These are phyloP conservation scores for Aquilaria sinensis DNA, from an alignment of 345 rosid species.

Conservation along the genomic window DNA sequence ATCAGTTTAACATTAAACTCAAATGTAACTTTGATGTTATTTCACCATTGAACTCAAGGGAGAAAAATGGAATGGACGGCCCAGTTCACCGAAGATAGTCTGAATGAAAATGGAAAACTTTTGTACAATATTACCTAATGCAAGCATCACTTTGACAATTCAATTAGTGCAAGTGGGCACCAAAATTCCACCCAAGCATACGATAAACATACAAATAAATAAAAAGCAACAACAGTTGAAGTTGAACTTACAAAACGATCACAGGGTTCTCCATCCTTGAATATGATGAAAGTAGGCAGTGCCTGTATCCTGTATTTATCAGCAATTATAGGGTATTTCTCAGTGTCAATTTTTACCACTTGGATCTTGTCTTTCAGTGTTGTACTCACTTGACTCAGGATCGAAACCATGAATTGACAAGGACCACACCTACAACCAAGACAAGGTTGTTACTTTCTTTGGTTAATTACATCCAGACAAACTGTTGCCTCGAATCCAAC, in stretches of 20 bases:
- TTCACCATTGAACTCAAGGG: no score
- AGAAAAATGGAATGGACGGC: no score
- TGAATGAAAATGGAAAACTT: no score
- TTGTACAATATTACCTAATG: no score
- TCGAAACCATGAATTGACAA: slow-evolving; percentile 83
- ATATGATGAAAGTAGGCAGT: slow-evolving; percentile 82
- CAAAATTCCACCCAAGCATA: not conserved
- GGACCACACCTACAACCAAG: slow-evolving; percentile 82
- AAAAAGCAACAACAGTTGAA: not conserved
- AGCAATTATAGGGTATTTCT: slow-evolving; percentile 82
- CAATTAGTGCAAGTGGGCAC: not conserved
- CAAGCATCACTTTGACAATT: no score
- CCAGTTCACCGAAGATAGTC: no score
- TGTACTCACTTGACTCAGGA: slow-evolving; percentile 67
- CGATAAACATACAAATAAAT: not conserved
- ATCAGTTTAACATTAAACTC: no score
- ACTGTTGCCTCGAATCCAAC: not conserved
- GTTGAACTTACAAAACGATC: slow-evolving; percentile 77
- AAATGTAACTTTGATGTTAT: no score
- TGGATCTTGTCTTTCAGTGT: slow-evolving; percentile 57
- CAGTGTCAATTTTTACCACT: slow-evolving; percentile 87
- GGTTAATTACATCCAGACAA: not conserved
- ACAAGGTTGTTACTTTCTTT: not conserved
- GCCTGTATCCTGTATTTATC: slow-evolving; percentile 66
- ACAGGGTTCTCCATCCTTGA: slow-evolving; percentile 71